Base-by-base conservation (phyloP, 305 asterid genomes). In the Fraxinus nigra region DNA sequence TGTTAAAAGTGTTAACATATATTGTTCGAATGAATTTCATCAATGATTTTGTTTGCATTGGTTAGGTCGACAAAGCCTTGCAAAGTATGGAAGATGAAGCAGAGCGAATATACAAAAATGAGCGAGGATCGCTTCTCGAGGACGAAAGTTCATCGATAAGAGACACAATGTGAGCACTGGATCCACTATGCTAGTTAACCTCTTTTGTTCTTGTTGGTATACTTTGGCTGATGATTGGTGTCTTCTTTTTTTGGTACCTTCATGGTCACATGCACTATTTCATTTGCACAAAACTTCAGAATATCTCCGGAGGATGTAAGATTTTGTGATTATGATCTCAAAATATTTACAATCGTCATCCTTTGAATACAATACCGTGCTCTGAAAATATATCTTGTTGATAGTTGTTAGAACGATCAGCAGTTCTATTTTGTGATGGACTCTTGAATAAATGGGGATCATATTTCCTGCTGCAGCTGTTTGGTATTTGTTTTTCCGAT, bases 101-200 rank as follows among this genome's bases (percentile, higher is more conserved):
- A 79, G 97, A 92, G 77, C 87, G 87, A 46, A 90, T 94, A 82
- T 96, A 93, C 89, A 91, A 91, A 85, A 97, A 96, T 81, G 98
- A 94, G 83, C 95, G 89, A 24, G 97, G 93, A 75, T 51, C 87
- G 81, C 95, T 96, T 88, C 94, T 92, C 81, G 98, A 92, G 84
- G 99, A 94, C 75, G 98, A 94, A 86, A 97, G 95, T 87, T 95
- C 98, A 75, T 90, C 93, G 20, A 91, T 98, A 75, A 88, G 98
- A 86, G 98, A 96, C 90, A 95, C 98, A 83, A 92, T 95, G 98
- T 95, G 85, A 89, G 95, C 77, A 48, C 32, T 28, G 22, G 80
- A 40, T 67, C 59, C 79, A 76, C 48, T 46, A 67, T 77, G 10
- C 13, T 26, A 24, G 10, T 30, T 80, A 61, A 26, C 54, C 40